These are phyloP conservation scores for Acidiella bohemica DNA, from an alignment of 495 filamentous ascomycete genomes.

Conservation along the genomic window DNA sequence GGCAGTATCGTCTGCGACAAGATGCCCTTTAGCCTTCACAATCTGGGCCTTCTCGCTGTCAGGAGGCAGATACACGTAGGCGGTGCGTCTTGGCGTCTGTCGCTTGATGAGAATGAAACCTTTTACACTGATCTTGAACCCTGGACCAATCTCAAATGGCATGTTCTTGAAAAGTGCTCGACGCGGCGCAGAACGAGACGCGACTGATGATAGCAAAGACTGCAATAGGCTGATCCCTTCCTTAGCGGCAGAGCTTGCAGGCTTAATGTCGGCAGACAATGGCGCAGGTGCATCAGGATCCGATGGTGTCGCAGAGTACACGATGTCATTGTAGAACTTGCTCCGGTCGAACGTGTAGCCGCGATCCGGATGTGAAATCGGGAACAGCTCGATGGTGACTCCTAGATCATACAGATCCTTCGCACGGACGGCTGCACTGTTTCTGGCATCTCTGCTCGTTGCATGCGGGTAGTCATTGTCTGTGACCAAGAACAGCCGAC, in stretches of 20 bases:
- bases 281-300: constrained; percentile 56
- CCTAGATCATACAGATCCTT: constrained; percentile 94
- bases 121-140: constrained; percentile 75
- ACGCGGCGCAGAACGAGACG: constrained; percentile 78
- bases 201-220: constrained; percentile 76
- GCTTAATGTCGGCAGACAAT: constrained; percentile 27
- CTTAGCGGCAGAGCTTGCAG: constrained; percentile 34
- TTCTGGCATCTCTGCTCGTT: constrained; percentile 52
- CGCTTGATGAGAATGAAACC: constrained; percentile 81
- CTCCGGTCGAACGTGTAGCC: constrained; percentile 61
- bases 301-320: constrained; percentile 34
- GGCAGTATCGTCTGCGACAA: constrained; percentile 60
- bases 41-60: constrained; percentile 73
- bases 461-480: constrained; percentile 83
- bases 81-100: constrained; percentile 63
- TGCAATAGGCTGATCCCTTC: constrained; percentile 72
- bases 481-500: constrained; percentile 87
- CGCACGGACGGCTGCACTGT: constrained; percentile 68
- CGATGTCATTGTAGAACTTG: constrained; percentile 70
- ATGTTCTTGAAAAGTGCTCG: constrained; percentile 75
- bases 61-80: constrained; percentile 59
- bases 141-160: constrained; percentile 73
- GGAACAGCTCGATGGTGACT: constrained; percentile 85
- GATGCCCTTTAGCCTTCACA: constrained; percentile 54
- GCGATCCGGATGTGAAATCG: constrained; percentile 55